A percentile compares a stretch with the other conserved stretches of the same genome.
Evolutionary conservation across 2,329 filamentous ascomycete species (phyloP).

Genomic region (Sclerotinia minor): DNA sequence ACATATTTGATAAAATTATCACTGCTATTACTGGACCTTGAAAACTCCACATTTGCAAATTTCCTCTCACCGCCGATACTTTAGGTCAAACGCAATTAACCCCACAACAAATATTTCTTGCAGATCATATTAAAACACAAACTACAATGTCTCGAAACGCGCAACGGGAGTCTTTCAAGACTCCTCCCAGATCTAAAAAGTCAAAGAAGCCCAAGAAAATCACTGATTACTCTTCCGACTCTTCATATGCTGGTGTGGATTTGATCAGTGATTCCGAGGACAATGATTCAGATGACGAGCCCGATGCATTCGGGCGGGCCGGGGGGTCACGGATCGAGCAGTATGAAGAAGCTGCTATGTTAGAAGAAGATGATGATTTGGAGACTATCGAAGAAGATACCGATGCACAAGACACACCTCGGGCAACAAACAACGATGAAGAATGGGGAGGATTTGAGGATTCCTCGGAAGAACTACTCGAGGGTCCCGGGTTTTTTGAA

Average conservation of each 20-base stretch:
- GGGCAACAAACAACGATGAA: constrained; percentile 7
- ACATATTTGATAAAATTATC: neutral
- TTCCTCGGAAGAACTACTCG: neutral
- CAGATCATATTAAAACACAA: constrained; percentile 19
- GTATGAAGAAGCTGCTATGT: constrained; percentile 54
- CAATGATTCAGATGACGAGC: constrained; percentile 61
- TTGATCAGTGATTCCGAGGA: constrained; percentile 73
- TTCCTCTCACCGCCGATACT: constrained; percentile 32
- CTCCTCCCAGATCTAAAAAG: constrained; percentile 33
- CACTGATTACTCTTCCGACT: constrained; percentile 60
- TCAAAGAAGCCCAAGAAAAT: constrained; percentile 31
- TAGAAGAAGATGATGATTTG: constrained; percentile 44
- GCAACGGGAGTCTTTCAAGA: constrained; percentile 50
- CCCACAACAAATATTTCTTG: constrained; percentile 11
- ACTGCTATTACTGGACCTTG: neutral
- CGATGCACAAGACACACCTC: constrained; percentile 10
- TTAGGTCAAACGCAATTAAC: constrained; percentile 18
- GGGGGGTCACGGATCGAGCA: constrained; percentile 57
- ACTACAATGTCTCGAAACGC: constrained; percentile 48
- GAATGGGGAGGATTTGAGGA: constrained; percentile 20
- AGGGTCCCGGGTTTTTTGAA: neutral
- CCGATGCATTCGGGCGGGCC: constrained; percentile 67
- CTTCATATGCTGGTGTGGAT: constrained; percentile 73
- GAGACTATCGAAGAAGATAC: constrained; percentile 11
- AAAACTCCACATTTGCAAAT: constrained; percentile 2